Base-by-base conservation (phyloP, 2,329 filamentous ascomycete species). In the Cladosporium sp. region DNA sequence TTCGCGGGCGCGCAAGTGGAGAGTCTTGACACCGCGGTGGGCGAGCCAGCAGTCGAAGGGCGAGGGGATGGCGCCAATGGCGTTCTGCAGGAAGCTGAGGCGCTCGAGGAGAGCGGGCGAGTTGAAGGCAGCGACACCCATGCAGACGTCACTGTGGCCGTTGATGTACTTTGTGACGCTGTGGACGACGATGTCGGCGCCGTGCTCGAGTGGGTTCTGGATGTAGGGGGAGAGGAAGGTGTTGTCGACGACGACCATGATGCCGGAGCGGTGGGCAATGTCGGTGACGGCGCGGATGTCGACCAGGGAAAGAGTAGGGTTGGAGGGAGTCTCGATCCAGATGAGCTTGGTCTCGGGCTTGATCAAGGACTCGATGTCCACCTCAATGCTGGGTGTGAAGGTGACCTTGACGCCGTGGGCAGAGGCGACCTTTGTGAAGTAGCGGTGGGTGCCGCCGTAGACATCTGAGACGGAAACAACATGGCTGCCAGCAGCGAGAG, bases 161-260 rank as follows among this genome's bases (percentile, higher is more conserved):
- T 97, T 97, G 80, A 99, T 97, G 79, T 97, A 99, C 79, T 99
- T 99, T 45, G 94, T 99, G 58, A 99, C 94, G 58, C 88, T 92
- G 82, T 97, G 93, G 43, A 97, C 89, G 66, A 97, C 93, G 64
- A 97, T 92, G 75, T 99, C 94, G 66, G 94, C 94, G 67, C 94
- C 94, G 73, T 93, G 90, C 72, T 95, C 88, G 58, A 99, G 85
- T 3, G 94, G 94, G 76, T 96, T 97, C 78, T 99, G 94, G 50
- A 99, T 84, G 74, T 97, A 99, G 34, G 94, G 94, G 62, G 89
- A 93, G 72, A 97, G 82, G 81, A 99, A 99, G 19, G 94, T 99
- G 80, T 99, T 99, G 80, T 99, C 94, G 42, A 99, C 94, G n/a
- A 99, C 94, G 43, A 99, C 94, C 72, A 90, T 82, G 69, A 97